These are phyloP conservation scores for Melastoma candidum DNA, from an alignment of 441 rosid genomes.

Conservation along the genomic window DNA sequence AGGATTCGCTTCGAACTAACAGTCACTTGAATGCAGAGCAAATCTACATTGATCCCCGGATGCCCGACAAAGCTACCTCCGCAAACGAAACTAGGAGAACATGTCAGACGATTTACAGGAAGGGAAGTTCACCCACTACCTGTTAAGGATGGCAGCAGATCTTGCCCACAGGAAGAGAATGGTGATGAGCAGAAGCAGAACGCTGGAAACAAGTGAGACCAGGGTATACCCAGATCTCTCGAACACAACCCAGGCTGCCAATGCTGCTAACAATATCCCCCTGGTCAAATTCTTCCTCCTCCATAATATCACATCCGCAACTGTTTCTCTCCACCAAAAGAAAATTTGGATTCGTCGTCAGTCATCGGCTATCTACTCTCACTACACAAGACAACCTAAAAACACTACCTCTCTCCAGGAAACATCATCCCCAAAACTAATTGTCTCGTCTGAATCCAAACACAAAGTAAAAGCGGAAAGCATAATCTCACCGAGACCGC, in stretches of 20 bases:
- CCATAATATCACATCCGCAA: constrained; percentile 92
- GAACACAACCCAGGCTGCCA: constrained; percentile 84
- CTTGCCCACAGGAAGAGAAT: constrained; percentile 92
- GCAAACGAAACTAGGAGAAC: too few relatives aligned
- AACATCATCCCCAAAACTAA: not conserved
- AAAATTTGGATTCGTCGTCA: not conserved
- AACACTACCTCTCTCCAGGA: not conserved
- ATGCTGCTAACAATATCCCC: constrained; percentile 52
- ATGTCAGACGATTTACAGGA: not conserved
- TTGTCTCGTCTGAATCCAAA: not conserved
- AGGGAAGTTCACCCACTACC: constrained; percentile 29
- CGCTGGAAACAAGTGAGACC: constrained; percentile 72
- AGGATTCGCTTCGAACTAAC: too few relatives aligned
- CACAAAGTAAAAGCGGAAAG: not conserved
- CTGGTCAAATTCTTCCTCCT: constrained; percentile 51
- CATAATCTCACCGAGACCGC: constrained; percentile 48
- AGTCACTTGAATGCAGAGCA: too few relatives aligned
- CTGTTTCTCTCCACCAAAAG: constrained; percentile 26
- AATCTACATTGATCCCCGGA: too few relatives aligned
- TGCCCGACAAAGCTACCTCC: too few relatives aligned
- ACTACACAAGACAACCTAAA: not conserved
- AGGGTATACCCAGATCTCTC: constrained; percentile 82
- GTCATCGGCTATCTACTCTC: not conserved
- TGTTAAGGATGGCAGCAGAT: constrained; percentile 84
- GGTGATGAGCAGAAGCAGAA: constrained; percentile 66